phyloP scores from a whole-genome alignment of 1,284 basidiomycete species.

The Cryptococcus sp. region DNA sequence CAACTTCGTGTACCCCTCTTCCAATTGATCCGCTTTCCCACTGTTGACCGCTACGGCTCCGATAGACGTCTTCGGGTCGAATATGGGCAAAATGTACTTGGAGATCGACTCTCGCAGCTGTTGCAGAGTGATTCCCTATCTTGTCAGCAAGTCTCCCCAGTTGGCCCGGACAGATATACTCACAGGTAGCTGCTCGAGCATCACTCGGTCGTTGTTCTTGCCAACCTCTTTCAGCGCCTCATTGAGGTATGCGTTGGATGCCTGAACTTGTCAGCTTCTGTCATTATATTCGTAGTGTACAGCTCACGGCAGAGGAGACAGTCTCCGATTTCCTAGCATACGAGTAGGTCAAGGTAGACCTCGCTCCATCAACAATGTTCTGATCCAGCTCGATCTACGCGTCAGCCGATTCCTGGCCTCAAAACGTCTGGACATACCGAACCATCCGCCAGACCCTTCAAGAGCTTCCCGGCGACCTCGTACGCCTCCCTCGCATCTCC shows the following conservation, averaged over 20 bases:
- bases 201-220: slow-evolving; percentile 64
- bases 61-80: slow-evolving; percentile 69
- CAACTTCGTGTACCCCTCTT: slow-evolving; percentile 56
- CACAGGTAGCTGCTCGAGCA: slow-evolving; percentile 62
- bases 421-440: slow-evolving; percentile 54
- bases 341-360: slow-evolving; percentile 80
- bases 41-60: slow-evolving; percentile 78
- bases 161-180: slow-evolving; percentile 3
- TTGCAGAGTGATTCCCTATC: slow-evolving; percentile 66
- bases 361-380: slow-evolving; percentile 82
- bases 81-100: slow-evolving; percentile 80
- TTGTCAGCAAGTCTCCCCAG: too few species aligned
- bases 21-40: slow-evolving; percentile 70
- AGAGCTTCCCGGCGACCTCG: slow-evolving; percentile 68
- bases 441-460: slow-evolving; percentile 69
- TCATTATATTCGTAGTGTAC: slow-evolving; percentile 25
- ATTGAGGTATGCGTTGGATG: slow-evolving; percentile 72
- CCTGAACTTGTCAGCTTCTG: slow-evolving; percentile 50
- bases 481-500: slow-evolving; percentile 83
- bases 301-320: slow-evolving; percentile 63
- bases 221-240: slow-evolving; percentile 76
- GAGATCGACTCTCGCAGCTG: slow-evolving; percentile 66
- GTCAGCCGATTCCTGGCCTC: not conserved
- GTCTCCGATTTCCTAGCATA: slow-evolving; percentile 79
- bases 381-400: slow-evolving; percentile 72